Percentiles rank a stretch among this genome's conserved stretches.
Conservation (phyloP, 2,329 filamentous ascomycete species). For the Fusarium sp. region DNA sequence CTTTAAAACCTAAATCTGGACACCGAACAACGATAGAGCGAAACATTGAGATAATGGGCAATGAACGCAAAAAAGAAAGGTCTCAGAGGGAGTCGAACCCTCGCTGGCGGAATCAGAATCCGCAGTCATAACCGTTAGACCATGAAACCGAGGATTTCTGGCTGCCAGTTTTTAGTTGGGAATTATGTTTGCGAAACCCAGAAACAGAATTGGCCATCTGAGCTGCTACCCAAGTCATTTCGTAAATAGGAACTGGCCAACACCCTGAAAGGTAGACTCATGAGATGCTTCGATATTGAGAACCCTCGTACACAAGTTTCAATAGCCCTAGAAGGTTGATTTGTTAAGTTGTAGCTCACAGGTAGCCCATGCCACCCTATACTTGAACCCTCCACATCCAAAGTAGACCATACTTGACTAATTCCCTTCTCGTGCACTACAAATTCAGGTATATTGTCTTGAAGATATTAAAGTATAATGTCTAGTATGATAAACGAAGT, state of each 20-base stretch:
- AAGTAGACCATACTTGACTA: neutral
- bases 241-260: neutral
- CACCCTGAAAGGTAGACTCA: neutral
- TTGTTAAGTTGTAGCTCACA: neutral
- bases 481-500: no score
- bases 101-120: conserved; percentile 39
- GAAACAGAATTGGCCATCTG: no score
- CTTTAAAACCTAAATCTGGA: neutral
- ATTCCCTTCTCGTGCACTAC: neutral
- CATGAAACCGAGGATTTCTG: conserved; percentile 22
- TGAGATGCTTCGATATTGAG: neutral
- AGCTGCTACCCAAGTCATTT: neutral
- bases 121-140: conserved; percentile 40
- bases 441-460: no score
- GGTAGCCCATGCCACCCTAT: neutral
- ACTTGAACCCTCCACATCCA: neutral
- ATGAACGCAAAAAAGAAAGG: conserved; percentile 25
- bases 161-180: neutral
- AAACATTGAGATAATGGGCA: neutral
- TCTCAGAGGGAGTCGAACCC: conserved; percentile 37
- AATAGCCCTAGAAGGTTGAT: neutral
- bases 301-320: neutral
- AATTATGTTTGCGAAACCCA: neutral
- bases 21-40: neutral
- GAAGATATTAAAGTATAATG: no score